A percentile compares a stretch with the other conserved stretches of the same genome.
These are phyloP conservation scores for Apiospora aurea DNA, from an alignment of 2,329 filamentous ascomycete species.

Conservation along the genomic window DNA sequence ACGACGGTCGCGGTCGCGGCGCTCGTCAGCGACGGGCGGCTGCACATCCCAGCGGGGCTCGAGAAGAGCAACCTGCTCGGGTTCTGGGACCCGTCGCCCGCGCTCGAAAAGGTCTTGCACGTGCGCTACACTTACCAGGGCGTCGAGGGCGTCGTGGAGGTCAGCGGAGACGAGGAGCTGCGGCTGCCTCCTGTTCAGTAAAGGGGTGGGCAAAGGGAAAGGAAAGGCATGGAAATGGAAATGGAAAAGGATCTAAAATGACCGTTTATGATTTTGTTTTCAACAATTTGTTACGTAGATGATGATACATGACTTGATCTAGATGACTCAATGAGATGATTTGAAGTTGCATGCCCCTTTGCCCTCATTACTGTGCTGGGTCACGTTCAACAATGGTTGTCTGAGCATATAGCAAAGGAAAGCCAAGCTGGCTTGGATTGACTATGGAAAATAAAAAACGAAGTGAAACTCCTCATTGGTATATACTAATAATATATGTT, in stretches of 20 bases:
- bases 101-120: constrained; percentile 50
- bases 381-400: not conserved
- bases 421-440: not conserved
- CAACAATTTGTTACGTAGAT: not conserved
- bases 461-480: not conserved
- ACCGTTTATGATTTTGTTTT: not conserved
- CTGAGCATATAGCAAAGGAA: not conserved
- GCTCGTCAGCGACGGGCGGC: constrained; percentile 48
- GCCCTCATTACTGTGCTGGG: too few species aligned
- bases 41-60: constrained; percentile 50
- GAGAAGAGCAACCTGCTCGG: constrained; percentile 54
- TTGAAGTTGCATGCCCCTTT: not conserved
- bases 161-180: constrained; percentile 46
- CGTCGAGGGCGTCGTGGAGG: constrained; percentile 45
- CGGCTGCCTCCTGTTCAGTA: constrained; percentile 37
- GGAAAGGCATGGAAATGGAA: not conserved
- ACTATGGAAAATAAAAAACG: not conserved
- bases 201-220: not conserved
- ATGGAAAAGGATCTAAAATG: not conserved
- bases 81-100: constrained; percentile 59
- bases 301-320: not conserved
- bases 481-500: not conserved
- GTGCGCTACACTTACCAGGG: constrained; percentile 53
- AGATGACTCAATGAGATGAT: constrained; percentile 10
- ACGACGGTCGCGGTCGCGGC: constrained; percentile 56